phyloP scores from a whole-genome alignment of 2,329 filamentous ascomycete species.

The Lomentospora prolificans region DNA sequence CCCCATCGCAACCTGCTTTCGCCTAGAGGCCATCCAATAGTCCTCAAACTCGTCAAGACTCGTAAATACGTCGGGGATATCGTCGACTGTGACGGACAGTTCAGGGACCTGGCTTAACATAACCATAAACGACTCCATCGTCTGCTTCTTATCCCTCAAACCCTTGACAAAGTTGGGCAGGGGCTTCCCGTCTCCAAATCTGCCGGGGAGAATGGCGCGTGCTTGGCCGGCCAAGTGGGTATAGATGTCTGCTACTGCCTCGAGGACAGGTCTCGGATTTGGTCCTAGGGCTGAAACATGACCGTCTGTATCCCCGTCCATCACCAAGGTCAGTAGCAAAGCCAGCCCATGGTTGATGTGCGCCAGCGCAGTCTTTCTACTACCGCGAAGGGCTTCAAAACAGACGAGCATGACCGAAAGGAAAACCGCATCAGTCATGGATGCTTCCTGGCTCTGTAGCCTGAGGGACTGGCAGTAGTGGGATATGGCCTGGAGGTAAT shows the following conservation, averaged over 20 bases:
- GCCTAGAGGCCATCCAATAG: constrained; percentile 13
- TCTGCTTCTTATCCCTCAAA: constrained; percentile 14
- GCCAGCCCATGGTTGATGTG: constrained; percentile 26
- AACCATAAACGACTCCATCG: constrained; percentile 18
- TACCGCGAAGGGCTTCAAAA: constrained; percentile 22
- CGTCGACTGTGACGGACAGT: constrained; percentile 6
- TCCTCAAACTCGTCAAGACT: constrained; percentile 18
- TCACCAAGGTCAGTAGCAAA: constrained; percentile 21
- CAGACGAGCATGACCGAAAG: constrained; percentile 21
- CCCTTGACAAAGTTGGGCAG: constrained; percentile 16
- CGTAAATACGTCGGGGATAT: constrained; percentile 14
- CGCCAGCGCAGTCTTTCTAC: constrained; percentile 21
- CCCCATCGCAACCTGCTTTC: constrained; percentile 12
- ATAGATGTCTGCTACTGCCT: constrained; percentile 16
- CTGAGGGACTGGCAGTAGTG: constrained; percentile 26
- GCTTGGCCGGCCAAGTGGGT: constrained; percentile 14
- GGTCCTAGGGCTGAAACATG: constrained; percentile 14
- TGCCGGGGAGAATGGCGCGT: constrained; percentile 15
- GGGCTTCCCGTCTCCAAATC: constrained; percentile 13
- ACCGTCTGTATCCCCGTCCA: constrained; percentile 13
- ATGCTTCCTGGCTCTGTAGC: constrained; percentile 17
- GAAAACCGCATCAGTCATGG: constrained; percentile 20
- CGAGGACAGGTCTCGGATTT: constrained; percentile 17
- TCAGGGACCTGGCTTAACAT: constrained; percentile 15
- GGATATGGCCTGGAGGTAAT: constrained; percentile 22